Base-by-base conservation (phyloP, 169 alveolate genomes). In the Plasmodium chabaudi region DNA sequence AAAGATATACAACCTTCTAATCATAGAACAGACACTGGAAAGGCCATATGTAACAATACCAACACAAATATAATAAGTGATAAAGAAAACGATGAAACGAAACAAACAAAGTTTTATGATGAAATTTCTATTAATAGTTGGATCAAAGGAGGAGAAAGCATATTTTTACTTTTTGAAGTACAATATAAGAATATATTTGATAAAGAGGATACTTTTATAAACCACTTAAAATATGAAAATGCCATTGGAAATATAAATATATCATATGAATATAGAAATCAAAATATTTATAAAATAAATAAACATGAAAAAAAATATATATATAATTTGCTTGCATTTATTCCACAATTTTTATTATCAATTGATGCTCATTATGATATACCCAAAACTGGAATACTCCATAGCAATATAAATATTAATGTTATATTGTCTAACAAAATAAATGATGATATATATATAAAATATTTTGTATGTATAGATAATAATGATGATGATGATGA, bases 81-180 rank as follows among this genome's bases (percentile, higher is more conserved):
- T 9, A 51, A 64, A 21, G 13, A 13, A 34, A 34, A 55, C 15
- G 34, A 39, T 34, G 84, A 67, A 49, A 34, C 4, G 5, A 34
- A 1, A 34, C 72, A 65, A 39, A 82, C 47, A 6, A 55, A 67
- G 34, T 42, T 82, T 68, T n/a, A 55, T 42, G 82, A 82, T 25
- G 84, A 82, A 82, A 57, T 82, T 82, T 25, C 67, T 15, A 53
- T 82, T 46, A 82, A 82, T 71, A 65, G 59, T 17, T 39, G 51
- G n/a, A 55, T 82, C n/a, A 70, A 65, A 17, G 82, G 90, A 6
- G 90, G 90, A 15, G 34, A 44, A 19, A 44, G 72, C 17, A 25
- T 82, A 44, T 82, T 82, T 51, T 56, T 82, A 13, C 82, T 82
- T 53, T 82, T 82, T 61, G 77, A 82, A 70, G 82, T 82, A 25